Evolutionary conservation across 805 yeast species (phyloP).

Genomic region (Peterozyma xylosa): DNA sequence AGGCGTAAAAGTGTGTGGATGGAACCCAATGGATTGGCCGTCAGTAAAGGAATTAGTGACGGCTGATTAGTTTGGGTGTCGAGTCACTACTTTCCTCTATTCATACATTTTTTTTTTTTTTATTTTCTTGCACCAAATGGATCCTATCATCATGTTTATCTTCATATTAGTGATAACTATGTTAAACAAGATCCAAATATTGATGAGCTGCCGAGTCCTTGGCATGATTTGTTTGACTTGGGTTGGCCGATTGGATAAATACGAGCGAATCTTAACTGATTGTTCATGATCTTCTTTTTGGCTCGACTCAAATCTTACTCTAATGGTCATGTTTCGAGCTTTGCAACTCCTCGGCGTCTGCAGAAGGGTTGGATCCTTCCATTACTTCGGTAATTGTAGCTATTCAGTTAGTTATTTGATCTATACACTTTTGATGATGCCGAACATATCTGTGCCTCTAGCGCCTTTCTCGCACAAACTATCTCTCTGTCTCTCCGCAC

Average conservation of each 20-base stretch:
- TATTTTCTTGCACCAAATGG: conserved; percentile 17
- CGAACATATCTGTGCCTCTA: not conserved
- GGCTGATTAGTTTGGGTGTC: too few species aligned
- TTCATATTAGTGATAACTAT: conserved; percentile 25
- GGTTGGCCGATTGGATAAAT: conserved; percentile 5
- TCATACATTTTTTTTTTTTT: too few species aligned
- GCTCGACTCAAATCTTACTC: not conserved
- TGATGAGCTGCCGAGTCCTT: conserved; percentile 9
- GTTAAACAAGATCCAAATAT: conserved; percentile 55
- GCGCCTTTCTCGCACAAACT: too few species aligned
- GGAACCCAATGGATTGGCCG: not conserved
- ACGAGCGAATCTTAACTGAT: conserved; percentile 1
- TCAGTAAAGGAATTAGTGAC: too few species aligned
- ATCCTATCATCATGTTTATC: conserved; percentile 39
- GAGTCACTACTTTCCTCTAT: too few species aligned
- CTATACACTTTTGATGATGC: conserved; percentile 6
- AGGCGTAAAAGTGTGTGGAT: not conserved
- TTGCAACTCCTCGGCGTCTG: not conserved
- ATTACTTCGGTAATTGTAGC: not conserved
- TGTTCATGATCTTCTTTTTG: not conserved
- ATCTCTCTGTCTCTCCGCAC: too few species aligned
- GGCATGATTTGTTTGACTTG: conserved; percentile 2
- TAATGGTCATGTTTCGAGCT: not conserved
- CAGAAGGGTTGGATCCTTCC: conserved; percentile 3
- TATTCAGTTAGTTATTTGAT: not conserved